Base-by-base conservation (phyloP, 345 rosid genomes). In the Arabis alpina region DNA sequence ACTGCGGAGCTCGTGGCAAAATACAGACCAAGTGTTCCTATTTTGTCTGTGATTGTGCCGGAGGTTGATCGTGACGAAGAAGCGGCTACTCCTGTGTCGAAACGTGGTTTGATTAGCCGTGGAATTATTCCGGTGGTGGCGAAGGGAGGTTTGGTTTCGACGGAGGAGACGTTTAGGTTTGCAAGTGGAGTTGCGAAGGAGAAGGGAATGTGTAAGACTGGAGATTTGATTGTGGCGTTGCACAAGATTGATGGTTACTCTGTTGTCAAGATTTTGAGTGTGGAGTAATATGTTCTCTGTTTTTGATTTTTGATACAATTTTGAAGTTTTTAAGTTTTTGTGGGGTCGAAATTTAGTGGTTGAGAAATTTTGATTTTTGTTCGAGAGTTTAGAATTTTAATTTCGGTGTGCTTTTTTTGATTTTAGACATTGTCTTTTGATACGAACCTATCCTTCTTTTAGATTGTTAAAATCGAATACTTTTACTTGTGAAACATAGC, bases 1-100 rank as follows among this genome's bases (percentile, higher is more conserved):
- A 86, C 91, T 1, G 88, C 84, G 48, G 82, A 78, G 66, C 77
- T 86, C 43, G 85, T 84, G 64, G 79, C 91, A 2, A 88, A 88
- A 50, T 76, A 84, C 68, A 80, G 91, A 43, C 91, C 91, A 0
- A 82, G 82, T 19, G 70, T 80, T 59, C 94, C 91, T 8, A 82
- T 88, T 45, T 59, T 88, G 11, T 82, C 86, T 0, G 82, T 85
- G 50, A 68, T 81, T 36, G 80, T 86, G 2, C 84, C 91, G 0
- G 82, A 83, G 69, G 74, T 85, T 19, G 59, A 79, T 24, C 34
- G 39, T 82, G 0, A 83, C 6, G 82, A 77, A 36, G 84, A 79
- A 43, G 84, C 79, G 47, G 80, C 82, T 32, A 79, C 86, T 1
- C 74, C 23, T 70, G 74, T 70, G 27, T 88, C 88, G 6, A 83